phyloP scores from a whole-genome alignment of 2,329 filamentous ascomycete species.

The Ustulina deusta region DNA sequence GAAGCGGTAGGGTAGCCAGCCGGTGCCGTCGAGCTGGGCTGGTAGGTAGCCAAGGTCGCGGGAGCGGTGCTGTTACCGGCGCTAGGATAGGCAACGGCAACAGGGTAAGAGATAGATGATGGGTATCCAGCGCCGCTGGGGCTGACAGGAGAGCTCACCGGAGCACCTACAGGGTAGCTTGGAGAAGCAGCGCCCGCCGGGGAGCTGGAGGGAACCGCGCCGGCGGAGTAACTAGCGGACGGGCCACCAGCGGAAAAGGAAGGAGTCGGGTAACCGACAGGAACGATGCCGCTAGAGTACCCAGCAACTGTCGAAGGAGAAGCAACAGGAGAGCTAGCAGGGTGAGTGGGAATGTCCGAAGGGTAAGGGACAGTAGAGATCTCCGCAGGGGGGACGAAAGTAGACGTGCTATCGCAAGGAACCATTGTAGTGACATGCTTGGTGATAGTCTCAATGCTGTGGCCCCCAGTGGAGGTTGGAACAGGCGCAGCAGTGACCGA shows the following conservation, averaged over 20 bases:
- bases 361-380: conserved; percentile 36
- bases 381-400: conserved; percentile 46
- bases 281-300: not conserved
- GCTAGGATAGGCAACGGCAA: conserved; percentile 26
- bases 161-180: conserved; percentile 22
- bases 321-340: conserved; percentile 25
- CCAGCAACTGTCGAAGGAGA: conserved; percentile 2
- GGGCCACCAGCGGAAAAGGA: conserved; percentile 23
- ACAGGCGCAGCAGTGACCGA: conserved; percentile 43
- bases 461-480: conserved; percentile 29
- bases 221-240: conserved; percentile 30
- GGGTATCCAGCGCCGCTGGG: conserved; percentile 16
- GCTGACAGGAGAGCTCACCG: too few species aligned
- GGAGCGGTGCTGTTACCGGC: conserved; percentile 26
- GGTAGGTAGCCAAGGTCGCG: conserved; percentile 23
- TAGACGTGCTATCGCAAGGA: conserved; percentile 46
- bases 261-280: conserved; percentile 5
- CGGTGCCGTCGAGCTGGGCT: conserved; percentile 10
- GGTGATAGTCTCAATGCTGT: conserved; percentile 43
- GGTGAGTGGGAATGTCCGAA: conserved; percentile 34
- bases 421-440: conserved; percentile 44
- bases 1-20: conserved; percentile 29
- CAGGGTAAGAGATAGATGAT: conserved; percentile 3
- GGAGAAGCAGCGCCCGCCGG: conserved; percentile 29
- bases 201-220: conserved; percentile 12